Conservation (phyloP, 371 early-diverging fungal genomes). For the Cokeromyces recurvatus region DNA sequence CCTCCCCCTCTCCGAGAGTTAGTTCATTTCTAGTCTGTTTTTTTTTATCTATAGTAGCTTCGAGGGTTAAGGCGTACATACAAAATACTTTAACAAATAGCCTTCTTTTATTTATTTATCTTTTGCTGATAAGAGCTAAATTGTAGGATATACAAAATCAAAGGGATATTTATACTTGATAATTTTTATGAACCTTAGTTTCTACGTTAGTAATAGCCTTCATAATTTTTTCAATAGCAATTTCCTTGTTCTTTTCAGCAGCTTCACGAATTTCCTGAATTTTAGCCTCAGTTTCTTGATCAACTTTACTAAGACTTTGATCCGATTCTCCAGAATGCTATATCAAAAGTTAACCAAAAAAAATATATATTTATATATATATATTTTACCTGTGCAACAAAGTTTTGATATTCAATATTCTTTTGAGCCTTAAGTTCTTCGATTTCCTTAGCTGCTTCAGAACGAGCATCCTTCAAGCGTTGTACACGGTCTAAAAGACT, state of each 20-base stretch:
- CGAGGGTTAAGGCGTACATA: too few relatives aligned
- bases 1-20: too few relatives aligned
- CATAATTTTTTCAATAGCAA: constrained; percentile 70
- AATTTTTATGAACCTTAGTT: constrained; percentile 65
- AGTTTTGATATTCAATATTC: constrained; percentile 75
- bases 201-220: constrained; percentile 70
- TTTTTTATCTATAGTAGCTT: too few relatives aligned
- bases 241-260: constrained; percentile 65
- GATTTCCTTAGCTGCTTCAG: constrained; percentile 92
- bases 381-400: constrained; percentile 70
- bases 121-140: too few relatives aligned
- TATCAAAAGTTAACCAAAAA: constrained; percentile 1
- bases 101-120: too few relatives aligned
- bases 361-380: background rate
- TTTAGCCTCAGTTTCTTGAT: constrained; percentile 76
- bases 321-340: constrained; percentile 78
- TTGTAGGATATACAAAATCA: background rate
- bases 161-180: constrained; percentile 5
- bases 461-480: constrained; percentile 91
- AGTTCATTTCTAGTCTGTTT: too few relatives aligned
- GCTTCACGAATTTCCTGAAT: constrained; percentile 63
- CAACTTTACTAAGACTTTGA: constrained; percentile 62
- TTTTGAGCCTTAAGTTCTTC: constrained; percentile 82
- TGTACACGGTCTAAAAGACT: constrained; percentile 79
- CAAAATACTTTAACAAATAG: too few relatives aligned